Base-by-base conservation (phyloP, 2,329 filamentous ascomycete species). In the Talaromyces sp. region DNA sequence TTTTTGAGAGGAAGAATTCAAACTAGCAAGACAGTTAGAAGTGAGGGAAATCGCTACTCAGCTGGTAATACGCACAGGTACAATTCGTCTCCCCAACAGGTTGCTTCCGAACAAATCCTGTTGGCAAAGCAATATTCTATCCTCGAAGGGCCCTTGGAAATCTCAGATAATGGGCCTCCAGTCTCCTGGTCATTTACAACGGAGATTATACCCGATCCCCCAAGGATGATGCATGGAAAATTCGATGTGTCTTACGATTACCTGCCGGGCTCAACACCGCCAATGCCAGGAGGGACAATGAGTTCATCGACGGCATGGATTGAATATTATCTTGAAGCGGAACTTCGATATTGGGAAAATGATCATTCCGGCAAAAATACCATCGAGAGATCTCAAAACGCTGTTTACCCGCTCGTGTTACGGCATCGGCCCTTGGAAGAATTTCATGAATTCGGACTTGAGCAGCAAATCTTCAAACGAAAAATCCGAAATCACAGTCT, bases 1-100 rank as follows among this genome's bases (percentile, higher is more conserved):
- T 51, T 45, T 24, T 40, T 51, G 14, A 43, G 48, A 51, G 48
- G 48, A 20, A 16, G 43, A 6, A 30, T 51, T 16, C 42, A 51
- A 33, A 46, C 43, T 9, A 36, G 30, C 9, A 27, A 19, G 22
- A 22, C 42, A 3, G 17, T 19, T n/a, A 22, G 39, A 0, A 27
- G 35, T 16, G 16, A 30, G n/a, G 32, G 42, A 9, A 41, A 44
- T n/a, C 35, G 30, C 11, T 39, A 39, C 20, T n/a, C 45, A 19
- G 9, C 20, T 8, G 22, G 37, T 11, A 36, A 20, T 7, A 17
- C n/a, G 8, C 40, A 43, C 17, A 20, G n/a, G 4, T 16, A 20
- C 13, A 36, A 11, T 40, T 24, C 35, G 10, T 3, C 10, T 22
- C 19, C 14, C 13, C 45, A 40, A 29, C 20, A 14, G 5, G 45